A percentile compares a stretch with the other conserved stretches of the same genome.
Evolutionary conservation across 2,329 filamentous ascomycete species (phyloP).

Genomic region (Gaeumannomyces sp.): DNA sequence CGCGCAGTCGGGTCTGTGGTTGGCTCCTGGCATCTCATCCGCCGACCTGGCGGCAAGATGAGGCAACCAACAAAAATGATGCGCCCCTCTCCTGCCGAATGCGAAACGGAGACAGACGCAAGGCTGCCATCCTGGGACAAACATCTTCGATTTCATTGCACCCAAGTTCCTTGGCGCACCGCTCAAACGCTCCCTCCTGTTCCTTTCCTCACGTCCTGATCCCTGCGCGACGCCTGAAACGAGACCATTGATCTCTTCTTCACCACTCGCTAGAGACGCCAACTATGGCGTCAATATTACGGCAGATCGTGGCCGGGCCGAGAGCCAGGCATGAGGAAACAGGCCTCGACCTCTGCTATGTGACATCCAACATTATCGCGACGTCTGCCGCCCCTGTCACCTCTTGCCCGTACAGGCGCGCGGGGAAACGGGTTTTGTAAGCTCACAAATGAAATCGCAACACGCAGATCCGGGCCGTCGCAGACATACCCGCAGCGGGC

Average conservation of each 20-base stretch:
- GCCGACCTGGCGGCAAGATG: neutral
- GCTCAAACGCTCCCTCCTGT: neutral
- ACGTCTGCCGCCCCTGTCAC: constrained; percentile 33
- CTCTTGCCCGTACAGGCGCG: neutral
- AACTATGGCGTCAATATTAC: constrained; percentile 67
- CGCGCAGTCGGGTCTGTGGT: neutral
- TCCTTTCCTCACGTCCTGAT: neutral
- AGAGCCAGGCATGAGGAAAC: constrained; percentile 79
- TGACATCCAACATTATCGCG: constrained; percentile 70
- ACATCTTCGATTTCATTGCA: constrained; percentile 1
- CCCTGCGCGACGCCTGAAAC: neutral
- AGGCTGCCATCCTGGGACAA: neutral
- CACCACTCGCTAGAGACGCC: neutral
- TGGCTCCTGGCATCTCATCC: neutral
- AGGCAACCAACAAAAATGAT: neutral
- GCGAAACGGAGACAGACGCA: neutral
- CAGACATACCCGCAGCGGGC: constrained; percentile 84
- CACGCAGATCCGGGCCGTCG: constrained; percentile 75
- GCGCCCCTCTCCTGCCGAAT: neutral
- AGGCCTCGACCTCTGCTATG: constrained; percentile 90
- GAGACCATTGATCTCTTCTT: neutral
- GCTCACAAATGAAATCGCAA: neutral
- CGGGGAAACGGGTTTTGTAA: constrained; percentile 16
- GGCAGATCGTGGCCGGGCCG: constrained; percentile 86
- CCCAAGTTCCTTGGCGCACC: neutral